Percentiles rank a stretch among this genome's conserved stretches.
These are phyloP conservation scores for Talaromyces albobiverticillius DNA, from an alignment of 2,329 filamentous ascomycete genomes.

Conservation along the genomic window DNA sequence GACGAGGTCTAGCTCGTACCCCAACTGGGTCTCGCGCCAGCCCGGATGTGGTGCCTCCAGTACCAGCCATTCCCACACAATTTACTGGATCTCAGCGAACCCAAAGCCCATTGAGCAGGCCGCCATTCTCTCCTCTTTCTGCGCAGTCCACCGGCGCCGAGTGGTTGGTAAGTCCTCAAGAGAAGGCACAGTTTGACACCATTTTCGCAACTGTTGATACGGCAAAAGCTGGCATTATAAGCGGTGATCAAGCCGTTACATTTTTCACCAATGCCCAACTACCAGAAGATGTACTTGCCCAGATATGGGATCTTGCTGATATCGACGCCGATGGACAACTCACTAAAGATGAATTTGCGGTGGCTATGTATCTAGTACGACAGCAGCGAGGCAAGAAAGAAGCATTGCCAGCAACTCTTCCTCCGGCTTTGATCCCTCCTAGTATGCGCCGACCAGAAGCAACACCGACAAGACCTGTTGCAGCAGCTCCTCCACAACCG, in stretches of 20 bases:
- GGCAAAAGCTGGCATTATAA: slow-evolving; percentile 75
- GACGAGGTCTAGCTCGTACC: slow-evolving; percentile 55
- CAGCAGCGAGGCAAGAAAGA: slow-evolving; percentile 76
- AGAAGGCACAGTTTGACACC: slow-evolving; percentile 84
- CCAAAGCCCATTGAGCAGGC: slow-evolving; percentile 57
- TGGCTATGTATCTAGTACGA: slow-evolving; percentile 95
- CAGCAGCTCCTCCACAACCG: slow-evolving; percentile 38
- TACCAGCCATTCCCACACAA: slow-evolving; percentile 75
- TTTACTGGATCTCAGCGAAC: slow-evolving; percentile 62
- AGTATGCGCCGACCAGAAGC: slow-evolving; percentile 65
- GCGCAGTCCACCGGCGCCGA: slow-evolving; percentile 60
- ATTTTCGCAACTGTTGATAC: slow-evolving; percentile 85
- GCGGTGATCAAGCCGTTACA: slow-evolving; percentile 86
- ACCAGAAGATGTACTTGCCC: slow-evolving; percentile 81
- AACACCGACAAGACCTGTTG: slow-evolving; percentile 39
- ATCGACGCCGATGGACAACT: slow-evolving; percentile 86
- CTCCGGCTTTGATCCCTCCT: slow-evolving; percentile 78
- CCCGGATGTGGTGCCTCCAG: slow-evolving; percentile 47
- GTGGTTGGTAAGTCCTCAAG: slow-evolving; percentile 78
- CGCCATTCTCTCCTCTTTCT: slow-evolving; percentile 51
- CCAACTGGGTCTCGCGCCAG: slow-evolving; percentile 53
- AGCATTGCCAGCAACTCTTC: slow-evolving; percentile 71
- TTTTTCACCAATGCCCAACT: slow-evolving; percentile 93
- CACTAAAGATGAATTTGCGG: slow-evolving; percentile 86
- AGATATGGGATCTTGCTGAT: slow-evolving; percentile 96